phyloP scores from a whole-genome alignment of 352 stramenopile genomes.

The Phytophthora rubi region DNA sequence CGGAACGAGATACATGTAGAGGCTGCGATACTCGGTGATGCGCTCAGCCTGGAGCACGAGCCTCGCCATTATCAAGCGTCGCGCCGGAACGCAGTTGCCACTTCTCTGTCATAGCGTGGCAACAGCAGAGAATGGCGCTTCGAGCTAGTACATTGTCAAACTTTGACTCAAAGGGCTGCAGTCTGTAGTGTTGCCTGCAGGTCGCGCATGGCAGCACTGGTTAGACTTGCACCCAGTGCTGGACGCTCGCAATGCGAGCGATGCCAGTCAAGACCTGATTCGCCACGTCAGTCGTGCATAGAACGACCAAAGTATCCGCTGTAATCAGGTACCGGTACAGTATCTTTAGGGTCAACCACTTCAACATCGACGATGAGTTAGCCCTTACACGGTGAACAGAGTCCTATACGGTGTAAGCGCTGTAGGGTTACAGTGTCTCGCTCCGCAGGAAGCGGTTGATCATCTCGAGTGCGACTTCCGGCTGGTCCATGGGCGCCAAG shows the following conservation, averaged over 20 bases:
- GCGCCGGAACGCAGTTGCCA: conserved; percentile 1
- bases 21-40: neutral
- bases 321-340: conserved; percentile 9
- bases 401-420: too few relatives aligned
- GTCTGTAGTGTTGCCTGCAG: neutral
- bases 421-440: conserved; percentile 14
- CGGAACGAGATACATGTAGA: neutral
- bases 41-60: neutral
- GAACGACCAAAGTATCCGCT: conserved; percentile 18
- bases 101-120: neutral
- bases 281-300: conserved; percentile 24
- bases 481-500: conserved; percentile 60
- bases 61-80: neutral
- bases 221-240: neutral
- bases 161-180: neutral
- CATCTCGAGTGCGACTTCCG: conserved; percentile 52
- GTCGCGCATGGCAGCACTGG: neutral
- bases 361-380: conserved; percentile 10
- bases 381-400: neutral
- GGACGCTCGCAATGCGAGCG: conserved; percentile 4
- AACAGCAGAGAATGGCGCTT: neutral
- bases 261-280: conserved; percentile 2
- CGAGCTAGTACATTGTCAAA: neutral
- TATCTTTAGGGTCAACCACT: conserved; percentile 15
- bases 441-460: conserved; percentile 64